Evolutionary conservation across 1,284 basidiomycete genomes (phyloP), one percentile per base, ranked within the genome.

Genomic region (Pyrrhoderma lamaoense): DNA sequence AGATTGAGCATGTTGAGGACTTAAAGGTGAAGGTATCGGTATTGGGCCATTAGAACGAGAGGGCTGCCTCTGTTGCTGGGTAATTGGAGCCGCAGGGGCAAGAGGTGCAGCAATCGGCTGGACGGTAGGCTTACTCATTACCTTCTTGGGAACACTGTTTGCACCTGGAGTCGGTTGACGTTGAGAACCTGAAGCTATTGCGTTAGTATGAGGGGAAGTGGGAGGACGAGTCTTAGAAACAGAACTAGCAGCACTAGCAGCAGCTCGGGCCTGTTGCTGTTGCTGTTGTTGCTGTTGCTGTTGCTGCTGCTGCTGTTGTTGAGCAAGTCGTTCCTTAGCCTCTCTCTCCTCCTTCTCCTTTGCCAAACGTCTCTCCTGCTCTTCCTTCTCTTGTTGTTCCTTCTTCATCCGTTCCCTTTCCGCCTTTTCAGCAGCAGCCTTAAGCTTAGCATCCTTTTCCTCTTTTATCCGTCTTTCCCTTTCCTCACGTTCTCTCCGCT

Each of bases 401-500:
- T 76, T 80, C 63, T 82, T 80, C 57, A 78, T 75, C 51, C 78
- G 74, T 53, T 75, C 53, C 53, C 65, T 69, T 57, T 64, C 70
- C 38, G 64, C 67, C 52, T 67, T 68, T 60, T 70, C 67, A 48
- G 67, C 68, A 54, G 73, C 69, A 40, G 64, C 64, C 60, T 75
- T 77, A 9, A 65, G 64, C 60, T 75, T 77, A 9, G 73, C 76
- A 59, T 78, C 69, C 16, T 74, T 71, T 60, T 83, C 80, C 57
- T 77, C 76, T 59, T 75, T 77, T 21, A 65, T 71, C 63, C 77
- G 78, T 48, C 76, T 71, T 55, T 80, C 80, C 55, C 65, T 70
- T 59, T 82, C 80, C 61, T 86, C 85, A 55, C 73, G 74, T 61
- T 86, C 85, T 48, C 75, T 75, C 47, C 77, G 71, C 60, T 88